Percentiles rank a stretch among this genome's conserved stretches.
Evolutionary conservation across 768 basidiomycete genomes (phyloP).

Genomic region (Holtermanniella nyarrowii): DNA sequence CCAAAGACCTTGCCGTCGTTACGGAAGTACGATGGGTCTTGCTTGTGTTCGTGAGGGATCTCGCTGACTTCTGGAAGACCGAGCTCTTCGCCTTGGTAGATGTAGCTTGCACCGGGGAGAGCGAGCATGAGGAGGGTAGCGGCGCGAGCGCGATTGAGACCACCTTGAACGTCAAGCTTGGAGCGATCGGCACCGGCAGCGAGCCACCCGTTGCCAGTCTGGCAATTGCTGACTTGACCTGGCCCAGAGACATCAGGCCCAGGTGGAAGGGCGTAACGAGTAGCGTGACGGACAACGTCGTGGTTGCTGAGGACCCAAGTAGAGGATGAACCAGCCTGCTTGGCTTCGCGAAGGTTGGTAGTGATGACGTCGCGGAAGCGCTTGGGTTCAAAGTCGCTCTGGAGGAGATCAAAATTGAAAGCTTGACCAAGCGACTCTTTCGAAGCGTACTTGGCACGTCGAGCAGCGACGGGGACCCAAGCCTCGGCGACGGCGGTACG

Average conservation of each 20-base stretch:
- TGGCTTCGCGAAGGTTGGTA: slow-evolving; percentile 6
- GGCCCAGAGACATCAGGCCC: slow-evolving; percentile 1
- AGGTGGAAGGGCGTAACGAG: slow-evolving; percentile 20
- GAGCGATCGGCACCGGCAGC: neutral
- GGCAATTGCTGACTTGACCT: slow-evolving; percentile 1
- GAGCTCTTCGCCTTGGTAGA: slow-evolving; percentile 35
- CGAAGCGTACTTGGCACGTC: slow-evolving; percentile 23
- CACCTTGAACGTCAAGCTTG: slow-evolving; percentile 10
- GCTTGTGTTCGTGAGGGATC: slow-evolving; percentile 14
- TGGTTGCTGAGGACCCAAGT: slow-evolving; percentile 32
- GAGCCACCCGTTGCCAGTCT: slow-evolving; percentile 9
- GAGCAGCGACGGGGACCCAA: slow-evolving; percentile 24
- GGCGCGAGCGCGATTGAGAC: slow-evolving; percentile 18
- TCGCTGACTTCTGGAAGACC: slow-evolving; percentile 29
- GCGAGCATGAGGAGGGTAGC: slow-evolving; percentile 27
- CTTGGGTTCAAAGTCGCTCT: slow-evolving; percentile 18
- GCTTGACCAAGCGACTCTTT: slow-evolving; percentile 26
- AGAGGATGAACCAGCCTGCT: slow-evolving; percentile 11
- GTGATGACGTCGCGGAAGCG: slow-evolving; percentile 16
- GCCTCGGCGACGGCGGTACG: slow-evolving; percentile 28
- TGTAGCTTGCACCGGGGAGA: slow-evolving; percentile 27
- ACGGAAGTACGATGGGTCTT: slow-evolving; percentile 29
- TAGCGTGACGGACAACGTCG: slow-evolving; percentile 23
- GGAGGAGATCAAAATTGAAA: slow-evolving; percentile 32
- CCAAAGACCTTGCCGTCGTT: slow-evolving; percentile 24